Evolutionary conservation across 345 rosid genomes (phyloP), one percentile per base, ranked within the genome.

Genomic region (Gossypium longicalyx): DNA sequence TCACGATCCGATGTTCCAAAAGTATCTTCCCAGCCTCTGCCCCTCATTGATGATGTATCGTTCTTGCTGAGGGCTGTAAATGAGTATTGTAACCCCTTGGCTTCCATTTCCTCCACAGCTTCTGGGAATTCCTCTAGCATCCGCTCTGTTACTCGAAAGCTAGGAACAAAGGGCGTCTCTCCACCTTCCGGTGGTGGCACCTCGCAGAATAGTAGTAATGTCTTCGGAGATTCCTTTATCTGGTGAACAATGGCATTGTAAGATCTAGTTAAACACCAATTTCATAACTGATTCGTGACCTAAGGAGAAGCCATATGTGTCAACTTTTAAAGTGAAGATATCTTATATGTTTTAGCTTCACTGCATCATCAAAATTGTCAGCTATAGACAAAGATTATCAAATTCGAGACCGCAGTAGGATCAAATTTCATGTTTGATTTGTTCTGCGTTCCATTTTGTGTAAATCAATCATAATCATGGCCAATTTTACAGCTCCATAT

Each of bases 131-230:
- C 91, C 56, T 84, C 54, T 7, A 86, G 67, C 94, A 90, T 86
- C 74, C 71, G 62, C 58, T 90, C 89, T 0, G 94, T 83, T 44
- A 88, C 88, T 68, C 67, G 78, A 71, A 86, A 90, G 87, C 94
- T 88, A 23, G 94, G 94, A 64, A 90, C 94, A 59, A 90, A 83
- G 1, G 91, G 94, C 6, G 94, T 90, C 84, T 90, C 63, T 29
- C 94, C 89, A 11, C 91, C 94, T 59, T 84, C 87, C 1, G 88
- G 90, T 1, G 94, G 85, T 4, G 94, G 88, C 47, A 87, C 79
- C 80, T 88, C 90, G 54, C 94, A 89, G 83, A 74, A 88, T 2
- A 89, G 80, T 2, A 89, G 38, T 17, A 89, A 80, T 45, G 79
- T 84, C 78, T 79, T 81, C 0, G 90, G 94, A 67, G 1, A 68